phyloP scores from a whole-genome alignment of 176 grass and related monocot genomes.

The Avena insularis region DNA sequence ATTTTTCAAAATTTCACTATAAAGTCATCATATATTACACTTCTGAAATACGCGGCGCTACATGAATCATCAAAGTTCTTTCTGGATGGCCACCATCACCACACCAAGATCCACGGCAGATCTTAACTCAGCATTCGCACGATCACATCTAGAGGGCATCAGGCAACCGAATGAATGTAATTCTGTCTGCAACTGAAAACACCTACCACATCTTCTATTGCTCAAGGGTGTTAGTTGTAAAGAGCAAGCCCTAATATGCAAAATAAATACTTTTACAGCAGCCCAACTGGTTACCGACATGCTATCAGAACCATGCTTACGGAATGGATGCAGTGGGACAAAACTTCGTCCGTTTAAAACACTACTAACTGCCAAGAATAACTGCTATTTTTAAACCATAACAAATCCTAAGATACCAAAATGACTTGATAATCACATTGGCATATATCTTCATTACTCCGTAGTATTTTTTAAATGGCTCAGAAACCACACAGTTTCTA shows the following conservation, averaged over 20 bases:
- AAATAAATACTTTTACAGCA: not conserved
- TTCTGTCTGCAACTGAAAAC: conserved; percentile 24
- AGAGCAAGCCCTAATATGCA: not conserved
- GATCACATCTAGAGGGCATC: not conserved
- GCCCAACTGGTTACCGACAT: not conserved
- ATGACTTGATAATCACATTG: not conserved
- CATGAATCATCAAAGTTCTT: not conserved
- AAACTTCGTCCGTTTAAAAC: not conserved
- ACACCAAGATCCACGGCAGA: not conserved
- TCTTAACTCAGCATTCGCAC: not conserved
- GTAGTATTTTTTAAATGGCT: too few species aligned
- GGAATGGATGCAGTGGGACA: not conserved
- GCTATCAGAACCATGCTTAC: not conserved
- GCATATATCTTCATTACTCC: not conserved
- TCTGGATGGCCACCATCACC: not conserved
- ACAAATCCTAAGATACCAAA: not conserved
- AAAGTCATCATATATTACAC: not conserved
- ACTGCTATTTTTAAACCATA: not conserved
- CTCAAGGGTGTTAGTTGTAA: not conserved
- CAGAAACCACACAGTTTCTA: not conserved
- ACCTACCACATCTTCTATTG: not conserved
- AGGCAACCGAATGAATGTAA: not conserved
- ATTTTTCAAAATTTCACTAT: not conserved
- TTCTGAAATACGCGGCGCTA: not conserved
- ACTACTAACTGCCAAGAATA: not conserved